Conservation (phyloP, 202 grass and related monocot genomes). For the Zoysia matrella region DNA sequence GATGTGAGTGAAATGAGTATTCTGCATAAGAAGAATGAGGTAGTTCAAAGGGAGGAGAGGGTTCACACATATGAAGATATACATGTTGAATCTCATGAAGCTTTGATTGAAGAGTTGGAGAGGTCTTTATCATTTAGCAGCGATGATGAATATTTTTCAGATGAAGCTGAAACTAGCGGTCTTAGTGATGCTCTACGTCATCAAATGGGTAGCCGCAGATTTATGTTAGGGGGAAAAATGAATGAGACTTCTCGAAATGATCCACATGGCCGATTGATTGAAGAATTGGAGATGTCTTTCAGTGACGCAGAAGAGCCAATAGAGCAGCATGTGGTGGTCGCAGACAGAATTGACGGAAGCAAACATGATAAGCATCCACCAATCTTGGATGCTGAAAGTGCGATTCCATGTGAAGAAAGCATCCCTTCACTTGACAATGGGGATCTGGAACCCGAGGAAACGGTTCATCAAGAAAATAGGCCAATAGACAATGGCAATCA, state of each 20-base stretch:
- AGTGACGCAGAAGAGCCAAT: slow-evolving; percentile 44
- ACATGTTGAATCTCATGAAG: slow-evolving; percentile 48
- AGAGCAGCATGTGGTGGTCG: slow-evolving; percentile 14
- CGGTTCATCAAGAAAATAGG: slow-evolving; percentile 40
- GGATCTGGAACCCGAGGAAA: slow-evolving; percentile 56
- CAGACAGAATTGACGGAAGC: slow-evolving; percentile 19
- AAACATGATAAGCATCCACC: slow-evolving; percentile 25
- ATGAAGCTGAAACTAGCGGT: slow-evolving; percentile 29
- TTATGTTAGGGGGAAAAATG: slow-evolving; percentile 19
- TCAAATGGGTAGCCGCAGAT: slow-evolving; percentile 50
- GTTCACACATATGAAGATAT: neutral
- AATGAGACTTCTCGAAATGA: slow-evolving; percentile 45
- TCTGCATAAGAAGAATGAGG: slow-evolving; percentile 37
- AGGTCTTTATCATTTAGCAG: slow-evolving; percentile 48
- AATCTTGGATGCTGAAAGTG: slow-evolving; percentile 36
- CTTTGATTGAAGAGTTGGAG: slow-evolving; percentile 36
- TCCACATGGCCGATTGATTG: slow-evolving; percentile 61
- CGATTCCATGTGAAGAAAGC: slow-evolving; percentile 59
- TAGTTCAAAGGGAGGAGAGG: slow-evolving; percentile 17
- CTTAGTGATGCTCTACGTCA: slow-evolving; percentile 51
- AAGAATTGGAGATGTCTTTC: slow-evolving; percentile 66
- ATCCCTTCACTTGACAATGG: slow-evolving; percentile 54
- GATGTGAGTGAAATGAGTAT: slow-evolving; percentile 10
- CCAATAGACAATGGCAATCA: neutral
- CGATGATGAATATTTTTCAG: slow-evolving; percentile 53